Evolutionary conservation across 1,284 basidiomycete genomes (phyloP).

Genomic region (Neolentinus lepideus): DNA sequence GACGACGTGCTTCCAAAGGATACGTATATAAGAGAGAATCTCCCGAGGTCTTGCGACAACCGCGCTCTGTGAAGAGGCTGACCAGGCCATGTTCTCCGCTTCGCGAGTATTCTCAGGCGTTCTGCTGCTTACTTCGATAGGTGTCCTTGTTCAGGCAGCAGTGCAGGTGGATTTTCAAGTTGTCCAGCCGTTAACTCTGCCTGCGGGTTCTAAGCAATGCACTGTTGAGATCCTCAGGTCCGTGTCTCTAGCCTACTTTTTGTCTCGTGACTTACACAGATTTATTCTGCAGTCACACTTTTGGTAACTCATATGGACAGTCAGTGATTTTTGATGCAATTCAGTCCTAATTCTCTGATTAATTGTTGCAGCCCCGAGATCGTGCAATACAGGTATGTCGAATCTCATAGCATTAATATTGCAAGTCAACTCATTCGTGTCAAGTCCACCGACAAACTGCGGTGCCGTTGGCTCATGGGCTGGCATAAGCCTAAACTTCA

Average conservation of each 20-base stretch:
- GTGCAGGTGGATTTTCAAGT: slow-evolving; percentile 68
- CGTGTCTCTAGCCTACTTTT: slow-evolving; percentile 18
- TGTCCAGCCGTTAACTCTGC: slow-evolving; percentile 61
- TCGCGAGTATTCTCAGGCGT: no score
- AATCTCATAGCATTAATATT: neutral
- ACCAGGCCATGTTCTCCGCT: no score
- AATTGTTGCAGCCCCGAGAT: slow-evolving; percentile 46
- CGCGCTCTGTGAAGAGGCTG: no score
- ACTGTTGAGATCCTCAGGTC: slow-evolving; percentile 60
- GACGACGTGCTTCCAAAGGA: no score
- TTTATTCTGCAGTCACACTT: slow-evolving; percentile 44
- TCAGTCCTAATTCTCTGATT: no score
- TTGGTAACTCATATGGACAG: slow-evolving; percentile 64
- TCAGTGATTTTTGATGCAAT: slow-evolving; percentile 24
- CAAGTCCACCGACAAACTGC: slow-evolving; percentile 64
- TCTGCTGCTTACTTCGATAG: slow-evolving; percentile 8
- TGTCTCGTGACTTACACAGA: neutral
- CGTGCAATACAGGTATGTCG: slow-evolving; percentile 51
- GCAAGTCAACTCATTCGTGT: neutral
- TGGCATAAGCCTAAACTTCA: slow-evolving; percentile 68
- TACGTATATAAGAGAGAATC: no score
- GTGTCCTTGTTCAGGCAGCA: slow-evolving; percentile 22
- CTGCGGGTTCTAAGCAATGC: slow-evolving; percentile 49
- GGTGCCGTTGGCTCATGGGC: slow-evolving; percentile 66
- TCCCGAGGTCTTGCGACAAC: no score